Conservation (phyloP, 2,329 filamentous ascomycete species). For the Bisporella sp. region DNA sequence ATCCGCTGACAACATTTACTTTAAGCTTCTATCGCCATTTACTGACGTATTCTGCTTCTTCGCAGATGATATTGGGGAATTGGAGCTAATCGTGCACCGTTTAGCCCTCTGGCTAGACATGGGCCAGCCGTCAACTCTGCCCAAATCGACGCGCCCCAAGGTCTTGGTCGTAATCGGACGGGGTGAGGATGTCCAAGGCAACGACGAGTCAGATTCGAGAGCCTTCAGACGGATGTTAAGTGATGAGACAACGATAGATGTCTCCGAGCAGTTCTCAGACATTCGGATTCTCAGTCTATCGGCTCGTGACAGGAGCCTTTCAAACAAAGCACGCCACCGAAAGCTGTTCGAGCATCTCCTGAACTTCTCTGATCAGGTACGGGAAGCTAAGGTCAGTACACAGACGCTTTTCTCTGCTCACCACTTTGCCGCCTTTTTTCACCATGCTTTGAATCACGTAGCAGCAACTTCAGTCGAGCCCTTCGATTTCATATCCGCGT, state of each 20-base stretch:
- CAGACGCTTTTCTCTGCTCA: too few species aligned
- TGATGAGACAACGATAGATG: slow-evolving; percentile 12
- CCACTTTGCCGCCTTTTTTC: too few species aligned
- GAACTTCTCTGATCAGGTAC: slow-evolving; percentile 13
- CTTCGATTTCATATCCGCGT: too few species aligned
- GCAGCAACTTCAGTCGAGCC: too few species aligned
- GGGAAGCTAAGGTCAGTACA: too few species aligned
- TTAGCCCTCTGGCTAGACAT: slow-evolving; percentile 15
- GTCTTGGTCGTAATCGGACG: slow-evolving; percentile 8
- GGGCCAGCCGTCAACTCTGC: slow-evolving; percentile 8
- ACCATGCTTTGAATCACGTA: too few species aligned
- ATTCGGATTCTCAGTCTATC: slow-evolving; percentile 9
- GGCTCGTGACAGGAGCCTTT: slow-evolving; percentile 7
- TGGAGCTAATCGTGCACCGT: slow-evolving; percentile 8
- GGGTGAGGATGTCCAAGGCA: slow-evolving; percentile 2
- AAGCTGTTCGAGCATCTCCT: slow-evolving; percentile 9
- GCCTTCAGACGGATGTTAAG: slow-evolving; percentile 10
- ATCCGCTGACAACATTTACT: too few species aligned
- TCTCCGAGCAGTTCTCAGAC: slow-evolving; percentile 9
- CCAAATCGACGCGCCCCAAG: slow-evolving; percentile 9
- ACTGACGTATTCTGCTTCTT: too few species aligned
- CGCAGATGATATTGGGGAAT: slow-evolving; percentile 14
- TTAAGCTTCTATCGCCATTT: too few species aligned
- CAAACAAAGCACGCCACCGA: slow-evolving; percentile 10
- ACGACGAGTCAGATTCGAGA: slow-evolving; percentile 6